Conservation (phyloP, 352 stramenopile genomes). For the Phytophthora fragariae region DNA sequence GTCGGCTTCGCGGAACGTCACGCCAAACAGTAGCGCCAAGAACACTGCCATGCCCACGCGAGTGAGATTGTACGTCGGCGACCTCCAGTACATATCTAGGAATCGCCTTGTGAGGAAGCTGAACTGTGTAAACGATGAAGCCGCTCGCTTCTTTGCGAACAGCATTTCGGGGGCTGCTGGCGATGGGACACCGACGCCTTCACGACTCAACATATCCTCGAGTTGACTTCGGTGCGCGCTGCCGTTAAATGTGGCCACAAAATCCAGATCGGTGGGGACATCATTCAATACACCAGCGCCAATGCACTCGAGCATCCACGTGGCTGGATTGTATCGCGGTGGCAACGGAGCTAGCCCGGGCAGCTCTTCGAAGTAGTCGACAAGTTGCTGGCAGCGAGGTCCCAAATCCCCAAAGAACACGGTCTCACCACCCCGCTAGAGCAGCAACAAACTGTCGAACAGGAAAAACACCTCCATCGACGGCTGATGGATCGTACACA, state of each 20-base stretch:
- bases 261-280: slow-evolving; percentile 37
- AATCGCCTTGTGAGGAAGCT: slow-evolving; percentile 37
- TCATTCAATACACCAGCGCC: slow-evolving; percentile 43
- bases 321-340: slow-evolving; percentile 71
- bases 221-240: slow-evolving; percentile 34
- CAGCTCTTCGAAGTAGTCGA: slow-evolving; percentile 62
- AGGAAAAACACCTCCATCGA: slow-evolving; percentile 51
- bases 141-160: slow-evolving; percentile 37
- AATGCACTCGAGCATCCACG: slow-evolving; percentile 80
- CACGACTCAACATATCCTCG: slow-evolving; percentile 23
- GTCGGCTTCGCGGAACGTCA: slow-evolving; percentile 61
- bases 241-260: slow-evolving; percentile 38
- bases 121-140: slow-evolving; percentile 34
- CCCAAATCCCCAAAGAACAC: slow-evolving; percentile 87
- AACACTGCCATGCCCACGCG: slow-evolving; percentile 75
- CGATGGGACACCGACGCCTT: slow-evolving; percentile 37
- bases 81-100: slow-evolving; percentile 67
- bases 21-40: slow-evolving; percentile 81
- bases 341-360: slow-evolving; percentile 47
- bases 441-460: slow-evolving; percentile 77
- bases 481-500: slow-evolving; percentile 46
- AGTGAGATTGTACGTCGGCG: slow-evolving; percentile 88
- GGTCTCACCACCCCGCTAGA: slow-evolving; percentile 75
- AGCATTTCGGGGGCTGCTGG: slow-evolving; percentile 24
- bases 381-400: slow-evolving; percentile 38